These are phyloP conservation scores for Schizochytrium sp. DNA, from an alignment of 108 stramenopile genomes.

Conservation along the genomic window DNA sequence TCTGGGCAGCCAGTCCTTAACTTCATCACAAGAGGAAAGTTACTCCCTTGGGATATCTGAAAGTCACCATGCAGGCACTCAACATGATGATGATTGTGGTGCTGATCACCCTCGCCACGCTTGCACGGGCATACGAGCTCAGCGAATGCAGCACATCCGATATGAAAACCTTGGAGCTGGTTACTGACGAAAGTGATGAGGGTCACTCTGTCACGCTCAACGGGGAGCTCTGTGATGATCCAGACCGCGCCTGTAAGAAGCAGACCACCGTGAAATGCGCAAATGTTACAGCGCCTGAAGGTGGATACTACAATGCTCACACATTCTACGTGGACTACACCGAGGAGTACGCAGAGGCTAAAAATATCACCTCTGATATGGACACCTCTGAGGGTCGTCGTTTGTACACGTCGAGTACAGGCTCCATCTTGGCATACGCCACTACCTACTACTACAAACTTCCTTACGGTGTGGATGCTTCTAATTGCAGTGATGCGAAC, in stretches of 20 bases:
- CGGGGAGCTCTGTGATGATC: not conserved
- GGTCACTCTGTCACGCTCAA: not conserved
- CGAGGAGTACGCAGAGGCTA: not conserved
- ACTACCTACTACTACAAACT: slow-evolving; percentile 12
- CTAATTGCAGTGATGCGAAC: not conserved
- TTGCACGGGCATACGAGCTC: not conserved
- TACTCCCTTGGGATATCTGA: no score
- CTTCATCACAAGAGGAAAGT: no score
- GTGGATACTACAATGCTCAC: slow-evolving; percentile 29
- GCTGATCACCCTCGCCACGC: not conserved
- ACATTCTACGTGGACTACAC: not conserved
- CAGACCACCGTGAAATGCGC: not conserved
- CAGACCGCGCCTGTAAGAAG: not conserved
- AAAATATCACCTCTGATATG: not conserved
- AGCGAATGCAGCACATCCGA: not conserved
- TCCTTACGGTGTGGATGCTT: slow-evolving; percentile 21
- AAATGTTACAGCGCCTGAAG: not conserved
- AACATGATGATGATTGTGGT: not conserved
- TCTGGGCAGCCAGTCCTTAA: no score
- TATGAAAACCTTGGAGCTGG: not conserved
- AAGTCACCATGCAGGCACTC: not conserved
- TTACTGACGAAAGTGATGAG: not conserved
- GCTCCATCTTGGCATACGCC: not conserved
- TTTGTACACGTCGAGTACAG: not conserved
- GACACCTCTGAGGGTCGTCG: not conserved